phyloP scores from a whole-genome alignment of 1,139 yeast species.

The Diutina mesorugosa region DNA sequence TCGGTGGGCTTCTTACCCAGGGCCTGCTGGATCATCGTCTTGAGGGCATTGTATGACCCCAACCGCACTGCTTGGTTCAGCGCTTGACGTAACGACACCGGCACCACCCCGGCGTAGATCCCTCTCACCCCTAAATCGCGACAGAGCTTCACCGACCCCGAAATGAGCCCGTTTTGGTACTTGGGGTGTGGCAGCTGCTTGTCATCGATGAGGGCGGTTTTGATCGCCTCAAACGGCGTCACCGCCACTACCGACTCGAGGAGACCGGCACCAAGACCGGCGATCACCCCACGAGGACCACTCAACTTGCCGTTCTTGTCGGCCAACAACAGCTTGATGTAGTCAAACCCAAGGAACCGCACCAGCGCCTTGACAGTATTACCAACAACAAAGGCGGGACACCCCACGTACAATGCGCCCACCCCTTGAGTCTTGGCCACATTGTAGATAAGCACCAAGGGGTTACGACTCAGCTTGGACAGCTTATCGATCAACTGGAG shows the following conservation, averaged over 20 bases:
- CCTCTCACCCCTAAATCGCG: conserved; percentile 75
- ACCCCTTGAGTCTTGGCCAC: conserved; percentile 74
- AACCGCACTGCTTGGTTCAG: conserved; percentile 89
- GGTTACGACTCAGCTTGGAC: conserved; percentile 64
- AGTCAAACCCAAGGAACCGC: conserved; percentile 84
- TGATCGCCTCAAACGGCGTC: conserved; percentile 94
- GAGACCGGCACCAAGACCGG: conserved; percentile 94
- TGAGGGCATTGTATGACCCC: conserved; percentile 86
- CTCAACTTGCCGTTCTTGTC: conserved; percentile 81
- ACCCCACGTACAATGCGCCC: conserved; percentile 78
- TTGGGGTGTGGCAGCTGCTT: conserved; percentile 64
- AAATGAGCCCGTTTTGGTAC: conserved; percentile 55
- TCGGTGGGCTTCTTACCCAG: conserved; percentile 50
- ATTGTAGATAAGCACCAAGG: conserved; percentile 63
- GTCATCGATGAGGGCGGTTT: conserved; percentile 91
- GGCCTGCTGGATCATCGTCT: conserved; percentile 66
- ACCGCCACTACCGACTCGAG: conserved; percentile 87
- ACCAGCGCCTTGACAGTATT: conserved; percentile 94
- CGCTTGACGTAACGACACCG: conserved; percentile 92
- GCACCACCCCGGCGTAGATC: conserved; percentile 77
- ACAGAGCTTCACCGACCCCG: conserved; percentile 52
- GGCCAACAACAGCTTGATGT: conserved; percentile 60
- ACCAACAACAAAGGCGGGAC: conserved; percentile 94
- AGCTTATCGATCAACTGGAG: conserved; percentile 71
- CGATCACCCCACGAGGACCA: conserved; percentile 83